Conservation (phyloP, 371 early-diverging fungal genomes). For the Apophysomyces variabilis region DNA sequence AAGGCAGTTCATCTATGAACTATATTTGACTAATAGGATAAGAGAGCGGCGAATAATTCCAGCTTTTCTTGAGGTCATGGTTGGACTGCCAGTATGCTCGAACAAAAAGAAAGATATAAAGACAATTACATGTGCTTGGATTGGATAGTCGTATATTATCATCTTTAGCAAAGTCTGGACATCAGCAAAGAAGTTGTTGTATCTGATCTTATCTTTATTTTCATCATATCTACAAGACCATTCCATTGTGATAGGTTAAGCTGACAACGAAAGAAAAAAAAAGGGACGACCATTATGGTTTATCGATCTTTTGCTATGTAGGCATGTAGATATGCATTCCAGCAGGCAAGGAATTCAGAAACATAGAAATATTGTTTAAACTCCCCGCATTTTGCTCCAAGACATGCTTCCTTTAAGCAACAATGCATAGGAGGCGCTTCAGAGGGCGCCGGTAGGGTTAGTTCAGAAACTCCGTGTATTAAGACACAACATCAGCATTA, state of each 20-base stretch:
- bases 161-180: not conserved
- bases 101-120: no score
- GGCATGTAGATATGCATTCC: conserved; percentile 6
- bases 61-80: no score
- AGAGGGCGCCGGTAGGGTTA: not conserved
- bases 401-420: not conserved
- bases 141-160: no score
- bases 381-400: no score
- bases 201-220: not conserved
- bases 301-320: conserved; percentile 2
- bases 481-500: not conserved
- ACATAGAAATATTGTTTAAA: not conserved
- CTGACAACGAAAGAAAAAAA: not conserved
- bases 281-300: not conserved
- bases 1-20: no score
- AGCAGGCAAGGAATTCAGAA: conserved; percentile 3
- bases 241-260: not conserved
- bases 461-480: not conserved
- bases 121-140: no score
- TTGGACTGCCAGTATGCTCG: no score
- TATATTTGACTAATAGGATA: no score
- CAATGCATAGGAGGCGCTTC: not conserved
- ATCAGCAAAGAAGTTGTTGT: not conserved
- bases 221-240: not conserved
- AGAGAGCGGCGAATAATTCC: no score